Percentiles rank a stretch among this genome's conserved stretches.
Conservation (phyloP, 2,329 filamentous ascomycete species). For the Fusarium lateritium region DNA sequence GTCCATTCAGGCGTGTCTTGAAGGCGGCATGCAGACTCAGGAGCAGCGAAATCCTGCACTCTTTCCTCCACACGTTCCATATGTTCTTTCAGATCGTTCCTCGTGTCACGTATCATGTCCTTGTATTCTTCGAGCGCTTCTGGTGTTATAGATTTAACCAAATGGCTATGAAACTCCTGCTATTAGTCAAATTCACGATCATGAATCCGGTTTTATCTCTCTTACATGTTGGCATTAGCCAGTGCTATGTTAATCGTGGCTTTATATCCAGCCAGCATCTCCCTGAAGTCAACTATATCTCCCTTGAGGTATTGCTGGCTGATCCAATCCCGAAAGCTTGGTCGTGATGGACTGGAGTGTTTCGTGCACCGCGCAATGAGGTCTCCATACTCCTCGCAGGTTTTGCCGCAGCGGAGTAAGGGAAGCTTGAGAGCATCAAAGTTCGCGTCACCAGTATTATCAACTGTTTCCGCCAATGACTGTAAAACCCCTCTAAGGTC, state of each 20-base stretch:
- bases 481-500: slow-evolving; percentile 55
- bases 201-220: not conserved
- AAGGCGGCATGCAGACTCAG: slow-evolving; percentile 1
- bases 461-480: slow-evolving; percentile 50
- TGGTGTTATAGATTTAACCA: not conserved
- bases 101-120: not conserved
- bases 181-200: not conserved
- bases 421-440: slow-evolving; percentile 49
- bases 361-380: slow-evolving; percentile 54
- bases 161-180: not conserved
- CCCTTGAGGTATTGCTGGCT: slow-evolving; percentile 60
- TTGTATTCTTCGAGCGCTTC: slow-evolving; percentile 12
- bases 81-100: not conserved
- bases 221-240: slow-evolving; percentile 38
- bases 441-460: slow-evolving; percentile 12
- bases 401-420: slow-evolving; percentile 58
- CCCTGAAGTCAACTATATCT: slow-evolving; percentile 58
- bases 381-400: slow-evolving; percentile 58
- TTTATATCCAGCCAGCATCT: slow-evolving; percentile 59
- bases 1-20: slow-evolving; percentile 18
- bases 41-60: not conserved
- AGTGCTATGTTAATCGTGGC: slow-evolving; percentile 40
- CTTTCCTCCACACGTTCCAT: not conserved
- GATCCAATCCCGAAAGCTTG: slow-evolving; percentile 61
- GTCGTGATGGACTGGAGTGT: slow-evolving; percentile 52